Evolutionary conservation across 2,329 filamentous ascomycete genomes (phyloP).

Genomic region (Sporothrix variecibatus): DNA sequence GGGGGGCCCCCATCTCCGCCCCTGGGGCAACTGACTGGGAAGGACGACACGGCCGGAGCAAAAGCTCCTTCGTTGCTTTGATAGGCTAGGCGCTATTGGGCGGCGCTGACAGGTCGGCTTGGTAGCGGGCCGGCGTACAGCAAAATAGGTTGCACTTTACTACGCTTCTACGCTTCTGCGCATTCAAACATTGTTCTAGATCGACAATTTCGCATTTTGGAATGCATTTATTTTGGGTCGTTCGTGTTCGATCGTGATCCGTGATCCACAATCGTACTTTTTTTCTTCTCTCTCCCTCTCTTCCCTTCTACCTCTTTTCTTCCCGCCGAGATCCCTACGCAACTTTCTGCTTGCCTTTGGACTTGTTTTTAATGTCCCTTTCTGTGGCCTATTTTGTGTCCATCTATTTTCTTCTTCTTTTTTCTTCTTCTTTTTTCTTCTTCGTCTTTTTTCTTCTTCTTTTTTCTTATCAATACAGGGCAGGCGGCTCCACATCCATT

Average conservation of each 20-base stretch:
- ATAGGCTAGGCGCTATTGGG: slow-evolving; percentile 27
- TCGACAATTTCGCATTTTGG: not conserved
- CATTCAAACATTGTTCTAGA: slow-evolving; percentile 11
- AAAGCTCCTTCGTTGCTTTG: slow-evolving; percentile 28
- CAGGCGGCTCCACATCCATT: too few species aligned
- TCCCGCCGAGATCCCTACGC: not conserved
- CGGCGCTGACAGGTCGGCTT: slow-evolving; percentile 24
- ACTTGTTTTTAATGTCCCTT: too few species aligned
- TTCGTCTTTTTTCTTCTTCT: too few species aligned
- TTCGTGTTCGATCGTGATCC: not conserved
- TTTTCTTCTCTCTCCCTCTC: not conserved
- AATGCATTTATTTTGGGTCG: not conserved
- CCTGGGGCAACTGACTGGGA: not conserved
- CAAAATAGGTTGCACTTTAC: not conserved
- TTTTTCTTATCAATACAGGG: too few species aligned
- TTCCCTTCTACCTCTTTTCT: not conserved
- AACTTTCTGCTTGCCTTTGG: not conserved
- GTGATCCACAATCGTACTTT: not conserved
- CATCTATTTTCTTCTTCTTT: too few species aligned
- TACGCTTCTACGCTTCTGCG: too few species aligned
- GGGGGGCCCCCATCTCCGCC: not conserved
- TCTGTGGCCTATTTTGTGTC: not conserved
- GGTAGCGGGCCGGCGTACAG: slow-evolving; percentile 21
- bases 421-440: too few species aligned
- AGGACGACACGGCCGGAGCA: slow-evolving; percentile 27